These are phyloP conservation scores for Roridomyces roridus DNA, from an alignment of 768 basidiomycete genomes.

Conservation along the genomic window DNA sequence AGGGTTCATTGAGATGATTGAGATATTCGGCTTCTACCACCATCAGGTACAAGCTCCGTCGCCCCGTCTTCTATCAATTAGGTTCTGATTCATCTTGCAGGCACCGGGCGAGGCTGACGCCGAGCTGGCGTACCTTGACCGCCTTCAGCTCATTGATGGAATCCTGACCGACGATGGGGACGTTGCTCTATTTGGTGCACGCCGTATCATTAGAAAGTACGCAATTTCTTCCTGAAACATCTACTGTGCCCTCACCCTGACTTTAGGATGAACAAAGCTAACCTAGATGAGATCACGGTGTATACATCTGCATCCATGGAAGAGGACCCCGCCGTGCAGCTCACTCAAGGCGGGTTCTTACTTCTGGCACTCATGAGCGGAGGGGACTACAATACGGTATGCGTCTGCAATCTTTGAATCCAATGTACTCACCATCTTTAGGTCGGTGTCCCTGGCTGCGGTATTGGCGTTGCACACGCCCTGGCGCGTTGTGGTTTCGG, in stretches of 20 bases:
- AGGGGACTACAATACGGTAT: slow-evolving; percentile 1
- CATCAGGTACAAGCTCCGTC: background rate
- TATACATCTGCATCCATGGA: background rate
- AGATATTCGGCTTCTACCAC: background rate
- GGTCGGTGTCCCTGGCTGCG: background rate
- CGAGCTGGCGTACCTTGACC: background rate
- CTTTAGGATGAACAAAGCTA: too few relatives aligned
- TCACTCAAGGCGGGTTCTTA: background rate
- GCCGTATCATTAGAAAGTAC: background rate
- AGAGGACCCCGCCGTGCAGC: background rate
- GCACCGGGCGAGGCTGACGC: slow-evolving; percentile 12
- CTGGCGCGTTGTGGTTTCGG: background rate
- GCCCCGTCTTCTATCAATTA: too few relatives aligned
- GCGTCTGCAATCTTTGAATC: too few relatives aligned
- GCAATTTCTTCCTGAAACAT: background rate
- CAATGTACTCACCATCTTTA: too few relatives aligned
- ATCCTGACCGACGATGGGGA: slow-evolving; percentile 10
- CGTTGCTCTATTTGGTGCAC: background rate
- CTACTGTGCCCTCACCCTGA: too few relatives aligned
- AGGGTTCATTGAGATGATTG: background rate
- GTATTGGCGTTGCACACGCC: background rate
- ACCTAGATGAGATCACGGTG: too few relatives aligned
- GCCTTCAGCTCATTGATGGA: background rate
- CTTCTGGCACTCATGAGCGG: background rate
- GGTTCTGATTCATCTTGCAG: background rate